Base-by-base conservation (phyloP, 2,329 filamentous ascomycete species). In the Mycocentrospora acerina region DNA sequence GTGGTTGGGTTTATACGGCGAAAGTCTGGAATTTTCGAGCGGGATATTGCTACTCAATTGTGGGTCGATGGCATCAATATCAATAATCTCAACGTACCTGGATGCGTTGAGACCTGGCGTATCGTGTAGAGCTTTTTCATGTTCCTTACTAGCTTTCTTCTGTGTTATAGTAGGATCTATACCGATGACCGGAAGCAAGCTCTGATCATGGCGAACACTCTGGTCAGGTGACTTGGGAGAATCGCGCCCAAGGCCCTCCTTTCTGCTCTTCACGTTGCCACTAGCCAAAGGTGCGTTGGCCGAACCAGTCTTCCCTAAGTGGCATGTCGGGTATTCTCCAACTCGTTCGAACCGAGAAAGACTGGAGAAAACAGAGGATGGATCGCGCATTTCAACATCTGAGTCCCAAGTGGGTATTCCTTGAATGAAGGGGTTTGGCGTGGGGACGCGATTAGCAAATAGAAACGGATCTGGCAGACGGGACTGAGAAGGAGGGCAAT, bases 351-450 rank as follows among this genome's bases (percentile, higher is more conserved):
- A 28, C 5, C 46, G 46, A 16, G 44, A 40, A 3, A 44, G 31
- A 15, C 34, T 47, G 12, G 57, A 55, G 18, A 48, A 41, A 2
- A 50, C 28, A 6, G 59, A 54, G 4, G 51, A 53, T 1, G 29
- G 39, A 16, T 61, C 51, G 26, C 44, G 45, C 52, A 57, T 55
- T 6, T 50, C 50, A 4, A 53, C 11, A 24, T 63, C 59, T 8
- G 53, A 53, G 7, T 41, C 44, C 29, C 35, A 50, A 7, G 35
- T 31, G 11, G 38, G 32, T 3, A 45, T n/a, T 28, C 29, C 37
- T 15, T 41, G 41, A 16, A 37, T 35, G 29, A 59, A 56, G 8
- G 53, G 48, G 29, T 57, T 45, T 2, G 59, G 54, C 1, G 52
- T 59, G n/a, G 51, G 45, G 11, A 53, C 36, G 14, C 42, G 45